A percentile compares a stretch with the other conserved stretches of the same genome.
phyloP scores from a whole-genome alignment of 495 filamentous ascomycete genomes.

The Pseudomonodictys pantanalensis region DNA sequence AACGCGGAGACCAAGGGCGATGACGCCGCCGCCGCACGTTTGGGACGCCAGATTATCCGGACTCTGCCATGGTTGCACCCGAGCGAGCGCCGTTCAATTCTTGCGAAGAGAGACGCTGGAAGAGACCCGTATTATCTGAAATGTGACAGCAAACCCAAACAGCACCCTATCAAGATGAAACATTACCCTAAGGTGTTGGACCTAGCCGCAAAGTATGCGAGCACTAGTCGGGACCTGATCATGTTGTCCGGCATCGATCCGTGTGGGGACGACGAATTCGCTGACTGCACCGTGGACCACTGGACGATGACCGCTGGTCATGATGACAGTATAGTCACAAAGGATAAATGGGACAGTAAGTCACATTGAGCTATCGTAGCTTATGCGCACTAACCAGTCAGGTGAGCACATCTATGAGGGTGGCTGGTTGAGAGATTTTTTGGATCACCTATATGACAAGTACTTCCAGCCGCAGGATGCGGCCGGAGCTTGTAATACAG shows the following conservation, averaged over 20 bases:
- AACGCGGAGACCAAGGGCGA: neutral
- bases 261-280: neutral
- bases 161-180: neutral
- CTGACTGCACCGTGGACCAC: neutral
- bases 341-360: neutral
- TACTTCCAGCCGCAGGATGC: neutral
- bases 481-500: neutral
- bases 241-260: neutral
- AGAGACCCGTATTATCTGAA: neutral
- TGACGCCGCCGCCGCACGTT: neutral
- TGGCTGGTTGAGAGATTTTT: neutral
- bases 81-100: neutral
- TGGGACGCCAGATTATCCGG: neutral
- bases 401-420: neutral
- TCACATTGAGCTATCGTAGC: neutral
- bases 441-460: neutral
- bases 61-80: neutral
- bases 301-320: neutral
- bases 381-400: too few relatives aligned
- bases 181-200: neutral
- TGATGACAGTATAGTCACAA: neutral
- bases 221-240: neutral
- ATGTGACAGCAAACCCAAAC: neutral
- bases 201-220: neutral
- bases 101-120: neutral